Evolutionary conservation across 2,329 filamentous ascomycete genomes (phyloP).

Genomic region (Teratosphaeria pseudoeucalypti): DNA sequence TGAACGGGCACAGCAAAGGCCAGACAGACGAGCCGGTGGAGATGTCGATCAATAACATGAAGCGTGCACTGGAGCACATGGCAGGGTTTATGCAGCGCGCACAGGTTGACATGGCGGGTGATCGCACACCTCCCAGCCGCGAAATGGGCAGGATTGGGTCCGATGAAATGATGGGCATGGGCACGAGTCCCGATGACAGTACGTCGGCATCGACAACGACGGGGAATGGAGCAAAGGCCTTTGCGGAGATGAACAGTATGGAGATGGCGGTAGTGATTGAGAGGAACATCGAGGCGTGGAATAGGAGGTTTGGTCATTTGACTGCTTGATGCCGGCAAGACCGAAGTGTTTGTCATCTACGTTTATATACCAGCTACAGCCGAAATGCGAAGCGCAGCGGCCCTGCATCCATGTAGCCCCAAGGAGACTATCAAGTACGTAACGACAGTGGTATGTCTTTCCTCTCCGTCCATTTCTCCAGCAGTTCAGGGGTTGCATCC

Average conservation of each 20-base stretch:
- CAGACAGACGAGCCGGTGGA: conserved; percentile 60
- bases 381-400: background rate
- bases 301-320: conserved; percentile 5
- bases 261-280: conserved; percentile 89
- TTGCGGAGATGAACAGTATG: conserved; percentile 64
- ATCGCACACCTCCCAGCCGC: conserved; percentile 32
- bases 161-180: conserved; percentile 12
- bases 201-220: background rate
- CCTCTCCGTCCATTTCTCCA: conserved; percentile 21
- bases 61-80: conserved; percentile 64
- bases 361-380: background rate
- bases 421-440: background rate
- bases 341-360: background rate
- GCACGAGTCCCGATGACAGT: conserved; percentile 12
- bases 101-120: conserved; percentile 73
- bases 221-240: conserved; percentile 44
- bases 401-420: background rate
- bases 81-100: conserved; percentile 83
- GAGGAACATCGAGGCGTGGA: conserved; percentile 46
- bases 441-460: conserved; percentile 10
- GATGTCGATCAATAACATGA: conserved; percentile 40
- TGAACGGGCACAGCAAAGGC: conserved; percentile 28
- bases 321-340: background rate
- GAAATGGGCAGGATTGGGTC: conserved; percentile 2
- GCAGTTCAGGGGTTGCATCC: conserved; percentile 32